These are phyloP conservation scores for Rhizomucor miehei DNA, from an alignment of 371 early-diverging fungal genomes.

Conservation along the genomic window DNA sequence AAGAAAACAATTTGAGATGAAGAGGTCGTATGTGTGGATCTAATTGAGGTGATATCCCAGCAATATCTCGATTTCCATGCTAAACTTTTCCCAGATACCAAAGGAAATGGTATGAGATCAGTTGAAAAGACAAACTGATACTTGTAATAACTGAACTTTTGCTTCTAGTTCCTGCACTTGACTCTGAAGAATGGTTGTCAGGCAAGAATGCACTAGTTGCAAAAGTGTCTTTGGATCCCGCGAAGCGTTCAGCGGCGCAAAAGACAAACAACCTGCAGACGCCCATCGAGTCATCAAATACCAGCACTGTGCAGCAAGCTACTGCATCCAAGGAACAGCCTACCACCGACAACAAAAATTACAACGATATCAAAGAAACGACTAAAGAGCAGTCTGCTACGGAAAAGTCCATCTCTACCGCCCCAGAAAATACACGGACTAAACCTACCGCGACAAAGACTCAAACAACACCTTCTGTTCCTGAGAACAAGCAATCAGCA, in stretches of 20 bases:
- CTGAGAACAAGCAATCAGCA: neutral
- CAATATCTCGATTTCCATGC: slow-evolving; percentile 74
- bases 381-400: too few relatives aligned
- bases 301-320: neutral
- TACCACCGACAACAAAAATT: too few relatives aligned
- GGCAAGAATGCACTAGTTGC: slow-evolving; percentile 51
- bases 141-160: neutral
- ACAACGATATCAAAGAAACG: too few relatives aligned
- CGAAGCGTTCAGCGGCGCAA: slow-evolving; percentile 5
- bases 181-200: slow-evolving; percentile 57
- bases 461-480: too few relatives aligned
- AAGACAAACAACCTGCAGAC: neutral
- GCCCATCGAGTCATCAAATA: neutral
- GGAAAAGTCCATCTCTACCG: too few relatives aligned
- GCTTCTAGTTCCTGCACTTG: slow-evolving; percentile 45
- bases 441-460: too few relatives aligned
- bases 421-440: too few relatives aligned
- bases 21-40: neutral
- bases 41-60: slow-evolving; percentile 19
- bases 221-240: slow-evolving; percentile 62
- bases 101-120: slow-evolving; percentile 46
- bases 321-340: neutral
- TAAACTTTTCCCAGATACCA: slow-evolving; percentile 79
- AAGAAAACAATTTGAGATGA: neutral
- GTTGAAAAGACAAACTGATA: neutral